Conservation (phyloP, 495 filamentous ascomycete species). For the Aspergillus haitiensis region DNA sequence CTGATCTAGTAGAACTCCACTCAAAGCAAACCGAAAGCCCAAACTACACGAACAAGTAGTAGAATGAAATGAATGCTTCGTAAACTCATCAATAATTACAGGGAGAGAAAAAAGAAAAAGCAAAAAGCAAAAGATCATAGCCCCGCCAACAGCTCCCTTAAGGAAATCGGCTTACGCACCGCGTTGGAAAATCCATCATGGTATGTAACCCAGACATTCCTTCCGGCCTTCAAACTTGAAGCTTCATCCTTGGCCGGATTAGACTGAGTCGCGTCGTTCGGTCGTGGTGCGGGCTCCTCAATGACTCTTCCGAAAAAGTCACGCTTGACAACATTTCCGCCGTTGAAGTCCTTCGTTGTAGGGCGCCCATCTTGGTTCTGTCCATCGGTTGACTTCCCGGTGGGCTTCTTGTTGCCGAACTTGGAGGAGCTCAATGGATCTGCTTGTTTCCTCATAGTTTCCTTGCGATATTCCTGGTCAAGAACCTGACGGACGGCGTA, state of each 20-base stretch:
- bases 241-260: conserved; percentile 32
- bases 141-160: conserved; percentile 74
- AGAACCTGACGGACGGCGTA: conserved; percentile 91
- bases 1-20: no score
- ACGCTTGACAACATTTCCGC: conserved; percentile 54
- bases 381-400: conserved; percentile 33
- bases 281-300: conserved; percentile 41
- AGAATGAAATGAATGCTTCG: not conserved
- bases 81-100: conserved; percentile 8
- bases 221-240: conserved; percentile 39
- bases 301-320: conserved; percentile 90
- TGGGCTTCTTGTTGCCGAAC: conserved; percentile 33
- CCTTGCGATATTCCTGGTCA: conserved; percentile 80
- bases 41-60: no score
- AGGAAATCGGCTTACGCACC: conserved; percentile 84
- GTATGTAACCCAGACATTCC: conserved; percentile 86
- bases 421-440: conserved; percentile 55
- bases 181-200: conserved; percentile 97
- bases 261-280: conserved; percentile 13
- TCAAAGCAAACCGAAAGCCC: no score
- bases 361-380: conserved; percentile 39
- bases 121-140: conserved; percentile 24
- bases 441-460: conserved; percentile 59
- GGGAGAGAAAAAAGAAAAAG: not conserved
- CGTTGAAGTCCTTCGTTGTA: conserved; percentile 16